Evolutionary conservation across 208 protist genomes (phyloP).

Genomic region (Acanthamoeba sp.): DNA sequence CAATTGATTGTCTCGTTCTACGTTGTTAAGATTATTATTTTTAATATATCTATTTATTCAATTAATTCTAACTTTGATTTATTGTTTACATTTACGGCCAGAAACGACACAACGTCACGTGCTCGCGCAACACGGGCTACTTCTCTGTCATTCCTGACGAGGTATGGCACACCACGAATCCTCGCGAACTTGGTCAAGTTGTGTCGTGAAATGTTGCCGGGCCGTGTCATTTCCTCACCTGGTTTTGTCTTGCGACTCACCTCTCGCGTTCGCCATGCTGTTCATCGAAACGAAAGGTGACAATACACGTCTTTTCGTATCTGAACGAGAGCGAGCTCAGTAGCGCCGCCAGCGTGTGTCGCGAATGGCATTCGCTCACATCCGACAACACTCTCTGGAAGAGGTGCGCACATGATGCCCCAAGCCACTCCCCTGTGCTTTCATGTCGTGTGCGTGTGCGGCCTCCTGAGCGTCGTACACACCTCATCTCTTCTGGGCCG

Average conservation of each 20-base stretch:
- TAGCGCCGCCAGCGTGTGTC: not conserved
- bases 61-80: not conserved
- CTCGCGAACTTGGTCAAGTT: too few relatives aligned
- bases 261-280: not conserved
- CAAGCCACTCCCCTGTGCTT: too few relatives aligned
- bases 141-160: constrained; percentile 48
- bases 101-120: constrained; percentile 30
- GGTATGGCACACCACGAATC: not conserved
- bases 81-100: not conserved
- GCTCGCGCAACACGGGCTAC: constrained; percentile 27
- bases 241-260: too few relatives aligned
- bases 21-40: not conserved
- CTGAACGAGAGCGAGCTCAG: constrained; percentile 7
- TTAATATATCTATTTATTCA: not conserved
- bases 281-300: not conserved
- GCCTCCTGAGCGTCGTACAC: too few relatives aligned
- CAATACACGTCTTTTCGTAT: constrained; percentile 7
- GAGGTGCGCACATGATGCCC: not conserved
- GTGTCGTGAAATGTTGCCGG: too few relatives aligned
- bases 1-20: too few relatives aligned
- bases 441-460: not conserved
- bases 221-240: not conserved
- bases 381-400: constrained; percentile 23
- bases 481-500: too few relatives aligned
- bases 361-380: not conserved